Evolutionary conservation across 75 land plant species (phyloP).

Genomic region (Pseudotsuga menziesii): DNA sequence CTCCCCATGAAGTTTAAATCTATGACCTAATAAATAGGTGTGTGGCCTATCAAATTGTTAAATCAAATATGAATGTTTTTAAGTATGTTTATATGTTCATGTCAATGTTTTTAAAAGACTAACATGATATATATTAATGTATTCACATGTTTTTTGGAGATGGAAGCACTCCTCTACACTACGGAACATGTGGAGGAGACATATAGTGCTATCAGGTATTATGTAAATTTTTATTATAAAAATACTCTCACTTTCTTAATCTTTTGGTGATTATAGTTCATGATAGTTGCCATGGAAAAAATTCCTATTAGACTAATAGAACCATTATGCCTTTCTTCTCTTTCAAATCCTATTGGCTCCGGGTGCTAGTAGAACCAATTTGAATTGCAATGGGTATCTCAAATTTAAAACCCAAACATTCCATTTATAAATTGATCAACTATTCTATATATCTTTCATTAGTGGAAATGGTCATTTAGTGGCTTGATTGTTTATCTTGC

Average conservation of each 20-base stretch:
- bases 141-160: slow-evolving; percentile 32
- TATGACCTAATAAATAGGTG: too few species aligned
- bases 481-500: neutral
- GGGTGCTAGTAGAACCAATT: slow-evolving; percentile 54
- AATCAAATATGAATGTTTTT: neutral
- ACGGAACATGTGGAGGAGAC: slow-evolving; percentile 86
- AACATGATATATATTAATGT: neutral
- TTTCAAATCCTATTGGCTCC: slow-evolving; percentile 61
- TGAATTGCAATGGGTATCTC: slow-evolving; percentile 85
- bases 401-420: neutral
- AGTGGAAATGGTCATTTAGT: neutral
- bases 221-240: neutral
- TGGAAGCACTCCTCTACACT: slow-evolving; percentile 88
- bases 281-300: neutral
- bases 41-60: neutral
- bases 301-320: neutral
- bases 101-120: neutral
- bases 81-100: slow-evolving; percentile 5
- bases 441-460: neutral
- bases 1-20: too few species aligned
- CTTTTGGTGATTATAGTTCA: neutral
- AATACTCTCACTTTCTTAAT: neutral
- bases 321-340: neutral
- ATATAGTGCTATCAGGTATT: slow-evolving; percentile 78
- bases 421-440: neutral